These are phyloP conservation scores for Coffea humblotiana DNA, from an alignment of 305 asterid species.

Conservation along the genomic window DNA sequence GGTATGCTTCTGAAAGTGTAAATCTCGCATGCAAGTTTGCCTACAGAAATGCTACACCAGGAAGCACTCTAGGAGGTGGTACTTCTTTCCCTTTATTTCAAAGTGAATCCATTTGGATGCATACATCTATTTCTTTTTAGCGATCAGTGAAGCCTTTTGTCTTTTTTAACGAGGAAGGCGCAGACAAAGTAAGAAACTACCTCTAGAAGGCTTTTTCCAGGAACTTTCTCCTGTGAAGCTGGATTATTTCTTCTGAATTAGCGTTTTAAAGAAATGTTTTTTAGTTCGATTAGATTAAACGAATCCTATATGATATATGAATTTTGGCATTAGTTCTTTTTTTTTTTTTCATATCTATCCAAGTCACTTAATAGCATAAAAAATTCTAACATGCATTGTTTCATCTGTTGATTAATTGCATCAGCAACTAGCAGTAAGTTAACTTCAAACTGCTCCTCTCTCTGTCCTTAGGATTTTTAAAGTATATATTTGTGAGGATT, in stretches of 20 bases:
- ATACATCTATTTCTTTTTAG: background rate
- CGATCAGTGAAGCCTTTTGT: background rate
- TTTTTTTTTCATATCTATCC: background rate
- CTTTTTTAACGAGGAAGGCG: background rate
- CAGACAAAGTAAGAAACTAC: background rate
- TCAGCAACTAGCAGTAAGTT: background rate
- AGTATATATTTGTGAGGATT: background rate
- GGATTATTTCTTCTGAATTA: background rate
- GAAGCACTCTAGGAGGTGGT: conserved; percentile 53
- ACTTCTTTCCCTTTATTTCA: background rate
- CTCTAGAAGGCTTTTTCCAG: background rate
- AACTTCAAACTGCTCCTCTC: background rate
- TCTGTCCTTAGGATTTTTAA: background rate
- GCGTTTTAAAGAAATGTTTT: background rate
- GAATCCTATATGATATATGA: background rate
- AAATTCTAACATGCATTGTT: background rate
- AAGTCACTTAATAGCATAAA: background rate
- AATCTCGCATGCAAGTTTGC: conserved; percentile 73
- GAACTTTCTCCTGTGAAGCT: background rate
- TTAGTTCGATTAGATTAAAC: background rate
- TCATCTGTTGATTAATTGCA: background rate
- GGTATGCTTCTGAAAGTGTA: conserved; percentile 92
- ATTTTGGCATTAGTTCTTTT: background rate
- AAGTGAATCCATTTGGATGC: background rate
- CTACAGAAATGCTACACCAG: conserved; percentile 93